These are phyloP conservation scores for Ulota crispa DNA, from an alignment of 225 moss, liverwort and hornwort species.

Conservation along the genomic window DNA sequence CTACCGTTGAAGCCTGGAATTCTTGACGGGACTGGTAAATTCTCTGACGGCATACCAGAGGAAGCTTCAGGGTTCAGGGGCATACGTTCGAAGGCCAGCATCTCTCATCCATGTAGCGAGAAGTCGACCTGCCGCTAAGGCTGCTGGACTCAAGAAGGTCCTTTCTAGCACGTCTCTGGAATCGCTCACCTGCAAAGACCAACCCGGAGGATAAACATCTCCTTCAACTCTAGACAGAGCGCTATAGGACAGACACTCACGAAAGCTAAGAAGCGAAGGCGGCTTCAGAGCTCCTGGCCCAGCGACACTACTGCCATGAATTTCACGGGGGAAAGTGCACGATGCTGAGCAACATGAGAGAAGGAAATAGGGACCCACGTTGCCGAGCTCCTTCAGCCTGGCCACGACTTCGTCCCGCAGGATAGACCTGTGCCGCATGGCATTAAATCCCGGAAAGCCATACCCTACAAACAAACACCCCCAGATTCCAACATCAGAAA, in stretches of 20 bases:
- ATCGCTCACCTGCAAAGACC: conserved; percentile 76
- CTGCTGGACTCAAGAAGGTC: conserved; percentile 83
- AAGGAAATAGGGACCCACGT: conserved; percentile 44
- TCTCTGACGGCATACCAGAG: neutral
- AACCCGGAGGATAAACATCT: neutral
- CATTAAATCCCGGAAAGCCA: conserved; percentile 43
- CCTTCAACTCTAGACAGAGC: neutral
- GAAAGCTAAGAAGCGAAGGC: neutral
- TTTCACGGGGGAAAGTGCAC: neutral
- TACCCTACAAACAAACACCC: conserved; percentile 46
- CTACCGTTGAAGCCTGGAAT: neutral
- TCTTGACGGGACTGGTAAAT: too few species aligned
- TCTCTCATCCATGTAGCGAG: conserved; percentile 90
- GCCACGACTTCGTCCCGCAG: conserved; percentile 76
- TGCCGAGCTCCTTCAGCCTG: conserved; percentile 74
- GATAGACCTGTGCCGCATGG: conserved; percentile 47
- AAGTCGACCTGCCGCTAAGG: conserved; percentile 68
- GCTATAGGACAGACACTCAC: neutral
- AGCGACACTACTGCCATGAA: neutral
- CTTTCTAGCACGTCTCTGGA: conserved; percentile 61
- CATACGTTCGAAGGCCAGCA: conserved; percentile 88
- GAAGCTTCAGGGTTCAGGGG: neutral
- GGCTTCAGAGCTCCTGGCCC: neutral
- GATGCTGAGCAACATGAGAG: conserved; percentile 19
- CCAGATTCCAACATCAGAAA: conserved; percentile 19